phyloP scores from a whole-genome alignment of 192 early-diverging fungal species.

The Backusella mclennaniae region DNA sequence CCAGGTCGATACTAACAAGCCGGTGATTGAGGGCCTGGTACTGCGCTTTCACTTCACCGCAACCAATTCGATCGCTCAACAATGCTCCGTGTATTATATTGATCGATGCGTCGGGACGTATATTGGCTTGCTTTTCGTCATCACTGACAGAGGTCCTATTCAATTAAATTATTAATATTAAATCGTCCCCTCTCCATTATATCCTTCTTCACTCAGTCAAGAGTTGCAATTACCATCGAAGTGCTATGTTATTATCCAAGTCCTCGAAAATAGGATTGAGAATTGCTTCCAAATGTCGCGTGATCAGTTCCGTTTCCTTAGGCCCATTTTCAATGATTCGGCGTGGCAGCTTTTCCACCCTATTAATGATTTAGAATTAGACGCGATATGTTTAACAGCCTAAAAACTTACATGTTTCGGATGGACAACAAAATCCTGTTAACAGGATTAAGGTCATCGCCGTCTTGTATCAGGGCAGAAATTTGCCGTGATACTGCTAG shows the following conservation, averaged over 20 bases:
- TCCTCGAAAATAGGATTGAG: constrained; percentile 3
- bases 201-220: no score
- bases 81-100: no score
- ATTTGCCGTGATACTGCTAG: not conserved
- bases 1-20: constrained; percentile 5
- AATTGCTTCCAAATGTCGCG: constrained; percentile 10
- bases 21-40: constrained; percentile 11
- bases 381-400: not conserved
- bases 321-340: not conserved
- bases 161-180: no score
- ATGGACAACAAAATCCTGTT: constrained; percentile 4
- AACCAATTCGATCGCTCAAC: not conserved
- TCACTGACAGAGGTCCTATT: no score
- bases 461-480: not conserved
- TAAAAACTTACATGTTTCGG: constrained; percentile 7
- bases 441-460: not conserved
- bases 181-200: no score
- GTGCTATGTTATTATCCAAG: constrained; percentile 1
- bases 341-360: constrained; percentile 1
- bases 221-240: constrained; percentile 4
- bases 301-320: not conserved
- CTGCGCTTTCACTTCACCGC: constrained; percentile 14
- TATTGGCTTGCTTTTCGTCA: no score
- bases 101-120: no score
- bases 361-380: not conserved